phyloP scores from a whole-genome alignment of 768 basidiomycete genomes.

The Russula sp. region DNA sequence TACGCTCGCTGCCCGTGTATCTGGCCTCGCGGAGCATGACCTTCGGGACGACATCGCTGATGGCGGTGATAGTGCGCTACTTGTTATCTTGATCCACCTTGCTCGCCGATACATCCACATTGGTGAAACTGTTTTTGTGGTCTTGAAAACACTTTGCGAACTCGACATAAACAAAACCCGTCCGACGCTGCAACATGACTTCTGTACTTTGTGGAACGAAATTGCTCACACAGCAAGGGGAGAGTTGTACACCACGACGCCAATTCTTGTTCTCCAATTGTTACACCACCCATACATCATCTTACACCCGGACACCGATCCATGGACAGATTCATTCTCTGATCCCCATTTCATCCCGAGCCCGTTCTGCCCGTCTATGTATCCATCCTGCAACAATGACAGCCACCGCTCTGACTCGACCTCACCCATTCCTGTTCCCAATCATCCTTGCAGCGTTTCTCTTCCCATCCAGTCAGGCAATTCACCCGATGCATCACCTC shows the following conservation, averaged over 20 bases:
- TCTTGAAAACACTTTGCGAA: neutral
- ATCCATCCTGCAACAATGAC: neutral
- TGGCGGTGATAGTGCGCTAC: neutral
- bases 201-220: neutral
- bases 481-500: too few relatives aligned
- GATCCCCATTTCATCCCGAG: fast-evolving
- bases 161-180: neutral
- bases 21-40: neutral
- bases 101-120: neutral
- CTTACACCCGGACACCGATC: neutral
- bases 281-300: neutral
- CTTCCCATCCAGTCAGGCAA: too few relatives aligned
- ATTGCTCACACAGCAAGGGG: neutral
- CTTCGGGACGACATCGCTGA: neutral
- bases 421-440: too few relatives aligned
- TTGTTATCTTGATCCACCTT: neutral
- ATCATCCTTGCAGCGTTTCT: too few relatives aligned
- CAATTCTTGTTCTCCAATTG: neutral
- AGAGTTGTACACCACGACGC: too few relatives aligned
- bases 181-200: neutral
- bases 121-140: fast-evolving
- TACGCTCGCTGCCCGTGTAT: neutral
- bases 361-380: neutral
- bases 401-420: neutral
- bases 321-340: neutral